Evolutionary conservation across 129 eudicot species (phyloP), one percentile per base, ranked within the genome.

Genomic region (Tagetes erecta): DNA sequence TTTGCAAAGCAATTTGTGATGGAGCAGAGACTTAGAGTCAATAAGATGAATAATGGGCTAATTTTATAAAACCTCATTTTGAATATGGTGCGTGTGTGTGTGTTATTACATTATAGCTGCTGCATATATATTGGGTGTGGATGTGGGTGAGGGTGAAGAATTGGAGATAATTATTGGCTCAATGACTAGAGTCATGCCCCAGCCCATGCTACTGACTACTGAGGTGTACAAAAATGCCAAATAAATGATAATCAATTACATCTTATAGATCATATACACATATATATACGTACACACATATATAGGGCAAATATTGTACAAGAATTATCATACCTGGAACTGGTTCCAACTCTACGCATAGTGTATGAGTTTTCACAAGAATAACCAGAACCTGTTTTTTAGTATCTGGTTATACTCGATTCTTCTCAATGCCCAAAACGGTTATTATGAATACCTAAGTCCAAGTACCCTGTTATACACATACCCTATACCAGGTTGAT

Each of bases 11-110:
- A 50, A 50, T 42, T 63, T 45, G 80, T 47, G 78, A 80, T 5
- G 57, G 62, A 59, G 65, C 52, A 68, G 38, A 80, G 47, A 30
- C 75, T 67, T 39, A 70, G 57, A 50, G 45, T 68, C 50, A 67
- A 63, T 59, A 68, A 9, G 56, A 80, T 70, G 72, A 64, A 75
- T 9, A 68, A 39, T 0, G 3, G 57, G 10, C 13, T 80, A 67
- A 63, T 40, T 67, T 42, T 80, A 50, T 67, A 59, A 55, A 58
- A 58, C 64, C 76, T 80, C 84, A 80, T 80, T 47, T 69, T 78
- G 71, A 41, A 77, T 68, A 33, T 42, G 53, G 68, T 40, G 20
- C 40, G 39, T 64, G 44, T 35, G 78, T 20, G 41, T 71, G 3
- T 56, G 14, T 12, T 47, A 66, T 76, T 65, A 65, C 70, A 46